Evolutionary conservation across 345 rosid genomes (phyloP), one percentile per base, ranked within the genome.

Genomic region (Garcia nutans): DNA sequence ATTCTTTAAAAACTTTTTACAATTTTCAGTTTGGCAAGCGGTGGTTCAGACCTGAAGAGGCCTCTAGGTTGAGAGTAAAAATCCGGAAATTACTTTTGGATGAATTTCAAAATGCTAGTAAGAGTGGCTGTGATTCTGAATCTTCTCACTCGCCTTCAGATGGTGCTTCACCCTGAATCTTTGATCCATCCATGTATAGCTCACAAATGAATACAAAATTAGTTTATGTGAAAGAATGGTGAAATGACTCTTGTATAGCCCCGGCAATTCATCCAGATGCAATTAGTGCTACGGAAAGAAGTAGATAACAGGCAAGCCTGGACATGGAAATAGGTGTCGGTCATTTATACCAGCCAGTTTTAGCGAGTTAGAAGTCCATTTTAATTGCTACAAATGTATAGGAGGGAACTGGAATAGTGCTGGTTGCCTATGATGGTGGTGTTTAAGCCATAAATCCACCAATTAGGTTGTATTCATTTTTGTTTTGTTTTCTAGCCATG

Each of bases 31-130:
- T 96, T 74, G 91, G 97, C 81, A 88, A 84, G 84, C 77, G 78
- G 65, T 93, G 99, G 99, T 96, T 96, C 83, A 87, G 71, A 78
- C 97, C 97, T 2, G 89, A 89, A 81, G 89, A 92, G 75, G 98
- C 99, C 69, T 93, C 97, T 42, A 84, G 86, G 44, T 78, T 96
- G 89, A 90, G 98, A 80, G 68, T 5, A 74, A 89, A 86, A 87
- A 92, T 96, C 77, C 78, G 80, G 55, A 81, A 82, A 13, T 74
- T 87, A 67, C 95, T 96, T 28, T 13, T 80, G 68, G 68, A 83
- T 58, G 88, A 87, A 71, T 92, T 96, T 75, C 68, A 72, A 71
- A 79, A 52, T 31, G 82, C 85, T 65, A 74, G 52, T 33, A 59
- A 80, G 64, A 54, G 9, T 28, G 8, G 10, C 24, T 17, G 37